A percentile compares a stretch with the other conserved stretches of the same genome.
Conservation (phyloP, 805 yeast genomes). For the Candida railenensis region DNA sequence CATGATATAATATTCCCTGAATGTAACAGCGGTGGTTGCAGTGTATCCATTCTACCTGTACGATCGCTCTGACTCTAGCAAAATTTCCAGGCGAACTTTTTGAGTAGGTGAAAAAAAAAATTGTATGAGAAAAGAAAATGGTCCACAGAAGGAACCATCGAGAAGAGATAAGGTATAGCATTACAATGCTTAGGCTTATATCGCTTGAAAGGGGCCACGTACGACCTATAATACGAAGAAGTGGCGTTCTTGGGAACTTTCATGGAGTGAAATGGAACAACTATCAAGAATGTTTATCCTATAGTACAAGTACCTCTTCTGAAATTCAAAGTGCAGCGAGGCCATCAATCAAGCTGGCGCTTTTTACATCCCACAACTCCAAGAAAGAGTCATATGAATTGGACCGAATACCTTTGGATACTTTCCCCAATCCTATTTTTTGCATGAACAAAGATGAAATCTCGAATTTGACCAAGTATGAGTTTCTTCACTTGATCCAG, state of each 20-base stretch:
- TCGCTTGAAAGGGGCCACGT: background rate
- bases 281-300: background rate
- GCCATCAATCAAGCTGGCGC: background rate
- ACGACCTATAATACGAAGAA: background rate
- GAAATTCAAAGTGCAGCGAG: background rate
- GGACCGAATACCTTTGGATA: conserved; percentile 14
- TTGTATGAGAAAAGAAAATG: background rate
- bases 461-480: conserved; percentile 16
- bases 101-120: background rate
- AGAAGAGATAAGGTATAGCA: background rate
- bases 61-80: no score
- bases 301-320: background rate
- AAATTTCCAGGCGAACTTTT: no score
- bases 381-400: conserved; percentile 5
- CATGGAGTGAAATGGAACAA: background rate
- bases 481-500: conserved; percentile 24
- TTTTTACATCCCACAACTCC: background rate
- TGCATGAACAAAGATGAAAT: conserved; percentile 26
- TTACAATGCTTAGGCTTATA: background rate
- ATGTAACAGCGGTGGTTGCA: no score
- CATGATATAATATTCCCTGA: no score
- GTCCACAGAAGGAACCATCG: background rate
- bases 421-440: conserved; percentile 36
- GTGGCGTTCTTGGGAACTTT: background rate
- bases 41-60: no score